Evolutionary conservation across 257 asterid species (phyloP).

Genomic region (Galeopsis tetrahit): DNA sequence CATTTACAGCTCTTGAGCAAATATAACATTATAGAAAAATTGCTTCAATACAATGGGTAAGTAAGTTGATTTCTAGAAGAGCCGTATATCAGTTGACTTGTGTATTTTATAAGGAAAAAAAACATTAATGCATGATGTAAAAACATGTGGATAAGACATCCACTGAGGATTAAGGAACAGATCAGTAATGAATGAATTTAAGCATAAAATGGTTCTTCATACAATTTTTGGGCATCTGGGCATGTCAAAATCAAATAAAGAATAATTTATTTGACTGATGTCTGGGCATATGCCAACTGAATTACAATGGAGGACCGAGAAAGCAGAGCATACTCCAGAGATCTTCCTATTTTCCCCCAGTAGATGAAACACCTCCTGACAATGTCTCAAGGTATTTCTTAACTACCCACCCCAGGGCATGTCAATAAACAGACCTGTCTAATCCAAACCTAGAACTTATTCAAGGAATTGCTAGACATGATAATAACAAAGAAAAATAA

Average conservation of each 20-base stretch:
- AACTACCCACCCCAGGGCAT: not conserved
- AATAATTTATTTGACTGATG: not conserved
- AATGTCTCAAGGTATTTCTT: not conserved
- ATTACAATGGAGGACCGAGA: not conserved
- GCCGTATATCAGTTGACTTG: not conserved
- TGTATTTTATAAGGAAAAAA: not conserved
- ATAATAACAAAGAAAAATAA: not conserved
- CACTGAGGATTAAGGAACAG: not conserved
- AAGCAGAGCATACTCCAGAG: not conserved
- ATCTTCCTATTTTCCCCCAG: not conserved
- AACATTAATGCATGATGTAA: not conserved
- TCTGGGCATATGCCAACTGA: constrained; percentile 17
- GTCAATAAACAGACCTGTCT: not conserved
- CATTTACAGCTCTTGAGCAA: constrained; percentile 14
- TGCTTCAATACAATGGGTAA: not conserved
- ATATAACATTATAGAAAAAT: not conserved
- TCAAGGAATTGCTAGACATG: not conserved
- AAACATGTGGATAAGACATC: not conserved
- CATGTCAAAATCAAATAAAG: not conserved
- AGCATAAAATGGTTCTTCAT: constrained; percentile 16
- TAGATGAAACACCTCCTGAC: not conserved
- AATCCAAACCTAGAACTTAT: constrained; percentile 18
- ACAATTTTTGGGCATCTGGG: not conserved
- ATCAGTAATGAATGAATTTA: not conserved
- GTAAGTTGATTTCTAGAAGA: not conserved